phyloP scores from a whole-genome alignment of 768 basidiomycete species.

The Cubamyces lactineus region DNA sequence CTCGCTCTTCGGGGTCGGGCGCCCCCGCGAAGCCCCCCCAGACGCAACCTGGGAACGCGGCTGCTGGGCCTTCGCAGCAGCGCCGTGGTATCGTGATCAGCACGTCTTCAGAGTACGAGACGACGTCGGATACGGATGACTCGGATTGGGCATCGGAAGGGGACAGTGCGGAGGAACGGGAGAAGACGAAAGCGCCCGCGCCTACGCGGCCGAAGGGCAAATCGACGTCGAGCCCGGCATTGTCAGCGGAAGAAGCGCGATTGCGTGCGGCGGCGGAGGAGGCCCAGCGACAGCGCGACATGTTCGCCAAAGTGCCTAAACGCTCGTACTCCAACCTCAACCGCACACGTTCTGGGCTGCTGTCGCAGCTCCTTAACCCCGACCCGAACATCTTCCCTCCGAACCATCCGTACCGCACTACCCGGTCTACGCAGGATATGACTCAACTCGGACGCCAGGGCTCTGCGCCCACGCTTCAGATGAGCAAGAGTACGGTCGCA shows the following conservation, averaged over 20 bases:
- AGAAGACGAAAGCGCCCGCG: constrained; percentile 25
- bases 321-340: constrained; percentile 63
- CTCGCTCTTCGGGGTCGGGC: constrained; percentile 20
- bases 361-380: constrained; percentile 75
- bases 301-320: constrained; percentile 74
- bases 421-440: constrained; percentile 54
- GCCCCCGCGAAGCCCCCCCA: constrained; percentile 9
- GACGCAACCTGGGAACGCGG: not conserved
- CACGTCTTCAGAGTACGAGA: constrained; percentile 53
- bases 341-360: constrained; percentile 57
- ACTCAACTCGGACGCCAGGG: constrained; percentile 32
- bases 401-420: constrained; percentile 60
- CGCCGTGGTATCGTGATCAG: constrained; percentile 49
- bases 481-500: constrained; percentile 62
- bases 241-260: constrained; percentile 32
- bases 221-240: constrained; percentile 1
- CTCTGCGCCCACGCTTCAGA: constrained; percentile 36
- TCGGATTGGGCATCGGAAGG: constrained; percentile 64
- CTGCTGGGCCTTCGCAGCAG: constrained; percentile 21
- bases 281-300: constrained; percentile 64
- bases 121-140: constrained; percentile 54
- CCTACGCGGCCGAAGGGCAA: constrained; percentile 18
- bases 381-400: constrained; percentile 61
- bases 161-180: constrained; percentile 38
- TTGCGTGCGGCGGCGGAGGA: constrained; percentile 62